These are phyloP conservation scores for Dactylellina parvicollis DNA, from an alignment of 2,329 filamentous ascomycete genomes.

Conservation along the genomic window DNA sequence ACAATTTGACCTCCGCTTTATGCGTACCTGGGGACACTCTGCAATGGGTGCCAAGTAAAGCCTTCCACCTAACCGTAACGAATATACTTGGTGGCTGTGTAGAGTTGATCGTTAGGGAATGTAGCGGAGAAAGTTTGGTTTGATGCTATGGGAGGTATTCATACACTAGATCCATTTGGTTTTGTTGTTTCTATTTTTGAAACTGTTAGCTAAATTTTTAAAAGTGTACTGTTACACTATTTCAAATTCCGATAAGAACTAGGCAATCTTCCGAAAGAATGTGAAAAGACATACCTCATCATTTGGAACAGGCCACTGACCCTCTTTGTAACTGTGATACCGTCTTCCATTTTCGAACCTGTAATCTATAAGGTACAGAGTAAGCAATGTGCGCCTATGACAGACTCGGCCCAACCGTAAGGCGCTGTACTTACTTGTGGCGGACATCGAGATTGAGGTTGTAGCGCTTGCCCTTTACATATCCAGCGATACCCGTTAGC, in stretches of 20 bases:
- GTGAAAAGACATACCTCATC: slow-evolving; percentile 61
- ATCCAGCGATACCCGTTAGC: not conserved
- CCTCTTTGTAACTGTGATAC: slow-evolving; percentile 65
- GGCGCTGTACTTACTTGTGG: slow-evolving; percentile 25
- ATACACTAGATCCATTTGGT: slow-evolving; percentile 54
- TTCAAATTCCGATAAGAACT: not conserved
- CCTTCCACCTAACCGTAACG: slow-evolving; percentile 60
- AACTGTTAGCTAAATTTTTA: slow-evolving; percentile 1
- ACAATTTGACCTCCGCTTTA: not conserved
- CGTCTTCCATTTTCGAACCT: slow-evolving; percentile 60
- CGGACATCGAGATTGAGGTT: slow-evolving; percentile 42
- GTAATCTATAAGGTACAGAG: slow-evolving; percentile 18
- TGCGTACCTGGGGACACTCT: slow-evolving; percentile 56
- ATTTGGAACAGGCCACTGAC: slow-evolving; percentile 67
- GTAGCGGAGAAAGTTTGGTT: not conserved
- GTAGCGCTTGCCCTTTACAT: slow-evolving; percentile 43
- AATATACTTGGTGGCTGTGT: slow-evolving; percentile 57
- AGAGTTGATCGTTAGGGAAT: not conserved
- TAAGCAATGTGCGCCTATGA: not conserved
- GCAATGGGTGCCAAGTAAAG: slow-evolving; percentile 62
- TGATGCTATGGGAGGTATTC: not conserved
- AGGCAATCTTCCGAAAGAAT: not conserved
- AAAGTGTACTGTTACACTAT: too few species aligned
- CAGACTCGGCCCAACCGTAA: not conserved
- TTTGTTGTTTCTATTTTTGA: slow-evolving; percentile 49